These are phyloP conservation scores for Hypoxylon cercidicola DNA, from an alignment of 495 filamentous ascomycete genomes.

Conservation along the genomic window DNA sequence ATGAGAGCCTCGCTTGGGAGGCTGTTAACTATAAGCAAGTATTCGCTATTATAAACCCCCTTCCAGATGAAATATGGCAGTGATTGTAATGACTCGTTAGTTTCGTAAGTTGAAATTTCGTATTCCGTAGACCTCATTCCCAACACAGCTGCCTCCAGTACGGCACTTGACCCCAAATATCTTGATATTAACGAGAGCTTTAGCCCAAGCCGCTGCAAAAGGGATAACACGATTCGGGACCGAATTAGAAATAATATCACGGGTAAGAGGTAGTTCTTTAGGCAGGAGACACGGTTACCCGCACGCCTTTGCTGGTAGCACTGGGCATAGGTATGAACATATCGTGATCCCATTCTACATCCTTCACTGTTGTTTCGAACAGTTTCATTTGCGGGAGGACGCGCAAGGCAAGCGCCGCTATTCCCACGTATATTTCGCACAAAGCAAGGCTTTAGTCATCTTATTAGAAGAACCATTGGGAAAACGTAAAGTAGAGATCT, in stretches of 20 bases:
- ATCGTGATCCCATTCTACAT: slow-evolving; percentile 52
- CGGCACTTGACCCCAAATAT: too few relatives aligned
- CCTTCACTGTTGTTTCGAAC: slow-evolving; percentile 51
- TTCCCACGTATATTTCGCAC: slow-evolving; percentile 48
- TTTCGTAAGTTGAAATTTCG: too few relatives aligned
- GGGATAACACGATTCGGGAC: neutral
- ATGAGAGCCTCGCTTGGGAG: too few relatives aligned
- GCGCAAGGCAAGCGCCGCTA: slow-evolving; percentile 47
- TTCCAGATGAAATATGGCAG: too few relatives aligned
- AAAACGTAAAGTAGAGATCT: neutral
- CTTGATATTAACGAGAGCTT: too few relatives aligned
- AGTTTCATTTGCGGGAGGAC: slow-evolving; percentile 45
- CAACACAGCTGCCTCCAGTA: too few relatives aligned
- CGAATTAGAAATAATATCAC: neutral
- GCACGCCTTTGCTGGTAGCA: slow-evolving; percentile 50
- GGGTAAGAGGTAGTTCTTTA: neutral
- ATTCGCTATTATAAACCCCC: too few relatives aligned
- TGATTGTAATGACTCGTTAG: too few relatives aligned
- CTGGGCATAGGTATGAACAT: slow-evolving; percentile 51
- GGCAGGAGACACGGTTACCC: slow-evolving; percentile 13
- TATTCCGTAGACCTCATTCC: too few relatives aligned
- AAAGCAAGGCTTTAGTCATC: slow-evolving; percentile 41
- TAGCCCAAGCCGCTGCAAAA: too few relatives aligned
- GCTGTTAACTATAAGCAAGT: too few relatives aligned
- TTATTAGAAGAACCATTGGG: slow-evolving; percentile 2